Base-by-base conservation (phyloP, 352 stramenopile species). In the Pythium coloratum region DNA sequence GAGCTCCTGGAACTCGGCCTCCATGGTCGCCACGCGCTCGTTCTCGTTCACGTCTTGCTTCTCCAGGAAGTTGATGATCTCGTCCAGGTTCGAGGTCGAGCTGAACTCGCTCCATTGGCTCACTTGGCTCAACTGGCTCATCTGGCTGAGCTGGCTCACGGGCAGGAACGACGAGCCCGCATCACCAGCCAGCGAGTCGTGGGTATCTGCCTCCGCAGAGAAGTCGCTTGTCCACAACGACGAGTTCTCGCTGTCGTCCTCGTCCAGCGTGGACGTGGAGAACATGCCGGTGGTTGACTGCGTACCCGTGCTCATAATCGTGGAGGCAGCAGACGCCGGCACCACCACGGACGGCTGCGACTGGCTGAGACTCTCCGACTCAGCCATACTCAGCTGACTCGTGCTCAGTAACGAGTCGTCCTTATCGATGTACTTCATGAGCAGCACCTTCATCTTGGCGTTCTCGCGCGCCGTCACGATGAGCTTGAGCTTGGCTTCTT, bases 401-500 rank as follows among this genome's bases (percentile, higher is more conserved):
- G 82, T 83, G 66, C 81, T 84, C 55, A 92, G 58, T 32, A 95
- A 70, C 62, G 84, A 91, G 61, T 94, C 81, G 65, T 94, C 87
- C 58, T 89, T 90, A 24, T 95, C 82, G 51, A 95, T 91, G 75
- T 95, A 94, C 55, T 89, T 91, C 81, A 92, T 86, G 28, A 95
- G 73, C 59, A 94, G 53, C 63, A 94, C 86, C 64, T 91, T 92
- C 80, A 94, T 92, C 72, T 92, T 92, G 58, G 87, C 87, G 64
- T 94, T 94, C 64, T 95, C 87, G 24, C 85, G 18, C 30, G 90
- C 84, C 67, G 78, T 90, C 63, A 86, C 66, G 49, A 90, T 80
- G 59, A 92, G 78, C 72, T 88, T 86, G 62, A 72, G 73, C 67
- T 84, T 84, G 42, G 77, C 81, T 50, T 90, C 82, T 30, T 78